Evolutionary conservation across 345 rosid species (phyloP).

Genomic region (Orychophragmus violaceus): DNA sequence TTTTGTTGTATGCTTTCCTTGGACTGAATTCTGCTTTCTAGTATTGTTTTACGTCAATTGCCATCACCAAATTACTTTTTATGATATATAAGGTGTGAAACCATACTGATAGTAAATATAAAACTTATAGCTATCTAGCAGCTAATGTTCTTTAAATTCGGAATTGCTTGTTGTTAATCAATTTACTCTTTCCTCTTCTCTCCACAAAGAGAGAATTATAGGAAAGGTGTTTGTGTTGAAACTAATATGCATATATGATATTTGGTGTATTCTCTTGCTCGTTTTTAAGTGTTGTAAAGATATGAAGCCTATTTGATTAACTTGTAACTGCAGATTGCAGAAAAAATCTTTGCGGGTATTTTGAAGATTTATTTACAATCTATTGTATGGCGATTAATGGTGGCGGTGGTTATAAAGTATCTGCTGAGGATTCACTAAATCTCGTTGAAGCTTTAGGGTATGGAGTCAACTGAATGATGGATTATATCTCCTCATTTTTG

Average conservation of each 20-base stretch:
- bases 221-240: conserved; percentile 5
- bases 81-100: conserved; percentile 3
- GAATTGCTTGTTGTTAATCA: conserved; percentile 7
- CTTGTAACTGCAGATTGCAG: conserved; percentile 69
- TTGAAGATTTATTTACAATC: conserved; percentile 71
- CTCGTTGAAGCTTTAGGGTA: conserved; percentile 96
- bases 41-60: background rate
- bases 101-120: background rate
- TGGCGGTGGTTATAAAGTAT: conserved; percentile 74
- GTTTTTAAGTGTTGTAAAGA: background rate
- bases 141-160: conserved; percentile 4
- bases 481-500: conserved; percentile 5
- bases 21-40: conserved; percentile 2
- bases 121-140: conserved; percentile 7
- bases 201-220: background rate
- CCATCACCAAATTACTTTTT: background rate
- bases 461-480: conserved; percentile 7
- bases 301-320: conserved; percentile 1
- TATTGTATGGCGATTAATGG: conserved; percentile 77
- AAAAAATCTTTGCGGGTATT: conserved; percentile 72
- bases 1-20: conserved; percentile 15
- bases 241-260: background rate
- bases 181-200: background rate
- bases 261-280: background rate
- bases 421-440: conserved; percentile 87